Base-by-base conservation (phyloP, 768 basidiomycete species). In the Calocybe cyanea region DNA sequence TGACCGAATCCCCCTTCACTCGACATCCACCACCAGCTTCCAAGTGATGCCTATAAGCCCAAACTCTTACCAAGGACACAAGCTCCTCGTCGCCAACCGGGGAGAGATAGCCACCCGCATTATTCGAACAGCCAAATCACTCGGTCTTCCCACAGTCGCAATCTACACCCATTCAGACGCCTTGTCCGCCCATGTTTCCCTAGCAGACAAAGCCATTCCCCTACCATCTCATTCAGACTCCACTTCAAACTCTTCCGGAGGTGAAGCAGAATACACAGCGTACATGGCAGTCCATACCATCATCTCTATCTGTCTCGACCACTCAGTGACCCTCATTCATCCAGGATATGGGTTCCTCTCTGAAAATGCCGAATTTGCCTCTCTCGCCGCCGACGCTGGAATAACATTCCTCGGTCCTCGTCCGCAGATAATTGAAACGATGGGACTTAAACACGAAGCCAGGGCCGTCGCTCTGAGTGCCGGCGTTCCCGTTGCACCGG, bases 21-120 rank as follows among this genome's bases (percentile, higher is more conserved):
- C n/a, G n/a, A n/a, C n/a, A n/a, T n/a, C n/a, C n/a, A n/a, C n/a
- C n/a, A n/a, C n/a, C n/a, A n/a, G n/a, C n/a, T n/a, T n/a, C n/a
- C n/a, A n/a, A n/a, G n/a, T n/a, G n/a, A n/a, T n/a, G n/a, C n/a
- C n/a, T n/a, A n/a, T n/a, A n/a, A n/a, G n/a, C n/a, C n/a, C n/a
- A n/a, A 43, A 18, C 46, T 7, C 38, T 43, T 60, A 57, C 46
- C 31, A 50, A 46, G 49, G 47, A n/a, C 73, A 79, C 51, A 81
- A 75, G 50, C 65, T 85, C 0, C 72, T 86, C 49, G 66, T 87
- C 48, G 82, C 81, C 15, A 86, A 87, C 59, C 78, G 84, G 19
- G 85, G 84, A 33, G 85, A 87, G 60, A 86, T 87, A 41, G 83
- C 83, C 7, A 68, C 80, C 11, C 77, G 84, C 7, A 73, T 85